phyloP scores from a whole-genome alignment of 1,139 yeast genomes.

The Chernovozyma sophiae-reginae region DNA sequence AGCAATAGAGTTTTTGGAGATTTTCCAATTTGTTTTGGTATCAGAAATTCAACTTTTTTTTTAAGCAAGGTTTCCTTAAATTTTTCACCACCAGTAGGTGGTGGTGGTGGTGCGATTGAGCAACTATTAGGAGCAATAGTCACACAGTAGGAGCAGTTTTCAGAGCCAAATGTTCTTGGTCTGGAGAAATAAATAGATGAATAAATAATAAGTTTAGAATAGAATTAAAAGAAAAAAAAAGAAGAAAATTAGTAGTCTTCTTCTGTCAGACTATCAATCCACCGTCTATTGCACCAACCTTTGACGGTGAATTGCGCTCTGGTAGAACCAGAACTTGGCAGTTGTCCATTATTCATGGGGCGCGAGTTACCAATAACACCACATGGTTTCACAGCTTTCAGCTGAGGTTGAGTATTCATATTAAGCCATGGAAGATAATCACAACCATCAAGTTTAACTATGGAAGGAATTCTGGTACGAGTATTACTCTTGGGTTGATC shows the following conservation, averaged over 20 bases:
- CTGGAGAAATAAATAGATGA: too few species aligned
- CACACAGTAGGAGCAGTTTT: too few species aligned
- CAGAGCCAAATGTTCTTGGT: too few species aligned
- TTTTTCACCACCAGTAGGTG: too few species aligned
- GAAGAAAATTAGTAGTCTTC: neutral
- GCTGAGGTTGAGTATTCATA: constrained; percentile 2
- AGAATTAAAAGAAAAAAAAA: too few species aligned
- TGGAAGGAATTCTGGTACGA: constrained; percentile 1
- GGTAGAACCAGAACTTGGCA: constrained; percentile 39
- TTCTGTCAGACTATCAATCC: constrained; percentile 20
- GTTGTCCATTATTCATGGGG: constrained; percentile 25
- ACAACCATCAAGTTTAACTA: constrained; percentile 5
- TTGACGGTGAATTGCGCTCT: constrained; percentile 47
- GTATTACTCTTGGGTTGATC: neutral
- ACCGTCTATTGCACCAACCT: constrained; percentile 51
- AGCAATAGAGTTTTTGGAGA: too few species aligned
- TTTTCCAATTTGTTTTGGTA: too few species aligned
- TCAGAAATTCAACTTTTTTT: too few species aligned
- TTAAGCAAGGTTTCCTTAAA: too few species aligned
- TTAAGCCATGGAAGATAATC: constrained; percentile 8
- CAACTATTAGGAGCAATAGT: too few species aligned
- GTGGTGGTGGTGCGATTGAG: too few species aligned
- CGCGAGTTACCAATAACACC: constrained; percentile 27
- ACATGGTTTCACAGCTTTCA: constrained; percentile 27
- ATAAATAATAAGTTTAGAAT: too few species aligned